Evolutionary conservation across 352 stramenopile genomes (phyloP).

Genomic region (Pythium sukuiense): DNA sequence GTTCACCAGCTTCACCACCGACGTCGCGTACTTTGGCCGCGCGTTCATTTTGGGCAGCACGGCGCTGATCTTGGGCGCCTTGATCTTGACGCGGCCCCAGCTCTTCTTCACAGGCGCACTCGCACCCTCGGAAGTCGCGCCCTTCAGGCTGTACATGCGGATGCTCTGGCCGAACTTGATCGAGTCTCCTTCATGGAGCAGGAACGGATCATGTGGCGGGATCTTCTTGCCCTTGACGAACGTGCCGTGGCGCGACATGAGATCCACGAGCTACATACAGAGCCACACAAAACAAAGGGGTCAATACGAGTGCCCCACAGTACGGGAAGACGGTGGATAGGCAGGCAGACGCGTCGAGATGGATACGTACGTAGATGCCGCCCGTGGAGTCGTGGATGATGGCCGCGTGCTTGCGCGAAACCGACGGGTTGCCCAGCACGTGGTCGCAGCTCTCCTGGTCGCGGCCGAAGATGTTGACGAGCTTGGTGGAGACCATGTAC

Average conservation of each 20-base stretch:
- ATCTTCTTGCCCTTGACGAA: constrained; percentile 85
- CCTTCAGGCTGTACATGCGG: constrained; percentile 82
- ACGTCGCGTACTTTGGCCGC: constrained; percentile 53
- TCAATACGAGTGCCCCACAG: background rate
- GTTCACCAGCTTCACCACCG: constrained; percentile 80
- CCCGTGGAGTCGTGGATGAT: constrained; percentile 81
- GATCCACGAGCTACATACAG: constrained; percentile 76
- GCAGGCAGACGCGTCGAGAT: background rate
- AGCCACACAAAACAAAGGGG: background rate
- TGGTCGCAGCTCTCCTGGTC: constrained; percentile 87
- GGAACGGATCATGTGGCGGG: constrained; percentile 76
- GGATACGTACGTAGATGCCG: constrained; percentile 71
- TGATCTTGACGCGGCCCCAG: constrained; percentile 75
- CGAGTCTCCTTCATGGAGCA: constrained; percentile 83
- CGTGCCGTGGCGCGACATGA: constrained; percentile 88
- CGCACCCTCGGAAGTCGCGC: constrained; percentile 52
- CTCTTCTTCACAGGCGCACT: constrained; percentile 81
- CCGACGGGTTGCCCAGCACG: constrained; percentile 83
- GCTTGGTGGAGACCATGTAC: constrained; percentile 84
- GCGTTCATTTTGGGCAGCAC: constrained; percentile 69
- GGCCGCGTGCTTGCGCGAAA: constrained; percentile 86
- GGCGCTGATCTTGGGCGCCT: constrained; percentile 68
- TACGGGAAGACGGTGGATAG: background rate
- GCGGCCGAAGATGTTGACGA: constrained; percentile 81
- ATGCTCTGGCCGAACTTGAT: constrained; percentile 89